Evolutionary conservation across 163 green algal species (phyloP).

Genomic region (Volvox carteri): DNA sequence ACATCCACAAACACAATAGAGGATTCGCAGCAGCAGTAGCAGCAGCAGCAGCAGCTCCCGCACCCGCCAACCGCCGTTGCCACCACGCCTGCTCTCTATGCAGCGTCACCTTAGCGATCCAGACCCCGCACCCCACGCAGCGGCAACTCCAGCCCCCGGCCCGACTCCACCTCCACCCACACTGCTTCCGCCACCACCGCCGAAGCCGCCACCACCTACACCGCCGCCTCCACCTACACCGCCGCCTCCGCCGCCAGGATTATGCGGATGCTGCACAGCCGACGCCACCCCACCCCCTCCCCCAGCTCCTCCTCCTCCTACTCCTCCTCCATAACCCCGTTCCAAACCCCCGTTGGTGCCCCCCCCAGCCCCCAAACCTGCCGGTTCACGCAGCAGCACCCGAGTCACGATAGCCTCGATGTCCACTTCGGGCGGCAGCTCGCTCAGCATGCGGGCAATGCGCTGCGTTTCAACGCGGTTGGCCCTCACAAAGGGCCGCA

Average conservation of each 20-base stretch:
- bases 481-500: constrained; percentile 40
- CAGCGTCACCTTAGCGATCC: background rate
- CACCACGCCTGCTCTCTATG: background rate
- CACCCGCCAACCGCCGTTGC: background rate
- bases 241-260: background rate
- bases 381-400: constrained; percentile 27
- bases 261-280: too few relatives aligned
- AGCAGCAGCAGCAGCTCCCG: too few relatives aligned
- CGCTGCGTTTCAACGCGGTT: constrained; percentile 40
- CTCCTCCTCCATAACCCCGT: background rate
- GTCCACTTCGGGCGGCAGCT: constrained; percentile 51
- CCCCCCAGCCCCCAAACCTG: too few relatives aligned
- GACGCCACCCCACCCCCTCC: background rate
- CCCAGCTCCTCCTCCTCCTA: background rate
- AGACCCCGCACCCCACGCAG: background rate
- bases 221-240: background rate
- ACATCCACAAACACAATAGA: too few relatives aligned
- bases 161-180: background rate
- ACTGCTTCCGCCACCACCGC: background rate
- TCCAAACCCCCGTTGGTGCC: too few relatives aligned
- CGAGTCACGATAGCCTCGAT: constrained; percentile 44
- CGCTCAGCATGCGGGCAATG: constrained; percentile 43
- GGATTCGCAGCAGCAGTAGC: too few relatives aligned
- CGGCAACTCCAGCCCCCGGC: too few relatives aligned
- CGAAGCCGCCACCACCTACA: background rate